These are phyloP conservation scores for Narthecium ossifragum DNA, from an alignment of 106 monocot species.

Conservation along the genomic window DNA sequence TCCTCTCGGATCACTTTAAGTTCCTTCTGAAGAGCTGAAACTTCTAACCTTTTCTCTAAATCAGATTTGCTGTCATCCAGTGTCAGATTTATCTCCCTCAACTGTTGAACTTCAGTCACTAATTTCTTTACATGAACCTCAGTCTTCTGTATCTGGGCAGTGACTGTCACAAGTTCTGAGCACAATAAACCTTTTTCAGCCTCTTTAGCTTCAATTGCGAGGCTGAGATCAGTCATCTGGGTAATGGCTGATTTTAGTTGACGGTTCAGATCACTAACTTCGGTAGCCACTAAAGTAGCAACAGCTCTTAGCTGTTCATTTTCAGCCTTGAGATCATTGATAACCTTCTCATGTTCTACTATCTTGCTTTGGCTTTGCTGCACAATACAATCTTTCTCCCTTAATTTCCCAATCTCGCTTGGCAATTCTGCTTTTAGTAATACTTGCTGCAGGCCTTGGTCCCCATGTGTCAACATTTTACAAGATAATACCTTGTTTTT, in stretches of 20 bases:
- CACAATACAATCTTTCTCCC: constrained; percentile 28
- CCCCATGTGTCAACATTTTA: constrained; percentile 9
- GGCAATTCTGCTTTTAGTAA: constrained; percentile 12
- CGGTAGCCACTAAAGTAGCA: constrained; percentile 15
- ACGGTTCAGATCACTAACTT: constrained; percentile 20
- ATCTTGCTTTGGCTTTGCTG: constrained; percentile 15
- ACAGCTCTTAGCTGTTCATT: constrained; percentile 17
- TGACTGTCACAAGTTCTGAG: constrained; percentile 1
- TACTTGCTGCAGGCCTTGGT: constrained; percentile 17
- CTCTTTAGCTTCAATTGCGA: constrained; percentile 5
- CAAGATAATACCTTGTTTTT: constrained; percentile 23
- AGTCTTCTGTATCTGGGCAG: constrained; percentile 4
- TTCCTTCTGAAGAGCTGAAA: constrained; percentile 11
- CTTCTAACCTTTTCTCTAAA: constrained; percentile 19
- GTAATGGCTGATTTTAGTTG: constrained; percentile 18
- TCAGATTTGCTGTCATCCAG: constrained; percentile 23
- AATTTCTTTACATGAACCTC: constrained; percentile 11
- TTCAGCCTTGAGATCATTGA: constrained; percentile 13
- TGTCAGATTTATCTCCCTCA: constrained; percentile 21
- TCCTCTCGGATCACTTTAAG: constrained; percentile 12
- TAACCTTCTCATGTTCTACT: constrained; percentile 14
- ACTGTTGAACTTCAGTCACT: constrained; percentile 13
- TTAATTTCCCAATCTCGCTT: constrained; percentile 19
- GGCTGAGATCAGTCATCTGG: constrained; percentile 11
- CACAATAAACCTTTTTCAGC: constrained; percentile 23